Percentiles rank a stretch among this genome's conserved stretches.
Conservation (phyloP, 2,329 filamentous ascomycete genomes). For the Alternaria angustiovoidea region DNA sequence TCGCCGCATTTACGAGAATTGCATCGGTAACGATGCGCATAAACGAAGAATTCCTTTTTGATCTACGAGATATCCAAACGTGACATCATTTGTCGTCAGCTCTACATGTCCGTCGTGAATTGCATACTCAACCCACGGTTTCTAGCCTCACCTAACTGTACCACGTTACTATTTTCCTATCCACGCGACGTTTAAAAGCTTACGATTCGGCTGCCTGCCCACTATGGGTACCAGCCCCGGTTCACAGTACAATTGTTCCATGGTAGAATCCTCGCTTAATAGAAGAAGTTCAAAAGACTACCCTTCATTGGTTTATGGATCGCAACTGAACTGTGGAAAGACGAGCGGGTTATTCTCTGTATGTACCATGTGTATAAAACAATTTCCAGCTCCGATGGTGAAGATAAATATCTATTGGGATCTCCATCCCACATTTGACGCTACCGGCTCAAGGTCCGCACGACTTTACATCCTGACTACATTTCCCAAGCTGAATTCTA, state of each 20-base stretch:
- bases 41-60: rapidly evolving
- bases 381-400: too few relatives aligned
- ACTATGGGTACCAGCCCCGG: neutral
- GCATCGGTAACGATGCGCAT: rapidly evolving
- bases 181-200: neutral
- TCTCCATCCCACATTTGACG: rapidly evolving
- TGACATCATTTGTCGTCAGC: too few relatives aligned
- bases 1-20: too few relatives aligned
- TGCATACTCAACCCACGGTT: too few relatives aligned
- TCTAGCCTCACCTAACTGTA: too few relatives aligned
- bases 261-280: neutral
- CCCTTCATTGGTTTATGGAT: neutral
- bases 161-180: too few relatives aligned
- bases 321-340: neutral
- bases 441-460: neutral
- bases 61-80: too few relatives aligned
- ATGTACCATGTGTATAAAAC: neutral
- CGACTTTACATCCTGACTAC: neutral
- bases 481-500: neutral
- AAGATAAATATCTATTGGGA: too few relatives aligned
- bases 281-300: neutral
- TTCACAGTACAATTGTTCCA: neutral
- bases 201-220: neutral
- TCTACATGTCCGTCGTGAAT: too few relatives aligned
- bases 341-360: too few relatives aligned